Evolutionary conservation across 176 grass and related monocot species (phyloP), one percentile per base, ranked within the genome.

Genomic region (Tuctoria greenei): DNA sequence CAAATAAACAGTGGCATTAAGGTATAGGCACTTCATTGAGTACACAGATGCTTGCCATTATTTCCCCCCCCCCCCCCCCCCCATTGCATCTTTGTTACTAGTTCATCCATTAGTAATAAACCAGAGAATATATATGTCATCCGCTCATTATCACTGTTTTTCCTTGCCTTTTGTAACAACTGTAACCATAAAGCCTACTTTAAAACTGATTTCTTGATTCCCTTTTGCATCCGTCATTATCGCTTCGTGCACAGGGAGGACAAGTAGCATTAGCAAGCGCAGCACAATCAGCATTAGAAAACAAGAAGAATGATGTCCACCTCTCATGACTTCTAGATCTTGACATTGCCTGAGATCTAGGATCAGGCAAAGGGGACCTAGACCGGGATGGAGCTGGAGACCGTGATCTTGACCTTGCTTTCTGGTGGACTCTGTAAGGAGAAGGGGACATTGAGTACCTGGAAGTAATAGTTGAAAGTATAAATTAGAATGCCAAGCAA

Each of bases 361-460:
- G 87, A 74, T 74, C 67, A 76, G 90, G 80, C 10, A 82, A 74
- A 16, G 62, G 84, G 6, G 90, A 93, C 46, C 73, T 89, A 44
- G 87, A 87, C 40, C 47, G 87, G 27, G 80, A 93, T 25, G 47
- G 76, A 54, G 62, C 80, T 46, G 72, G 77, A 81, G 83, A 86
- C 39, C 49, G 83, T 34, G 90, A 93, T 71, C 90, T 84, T 84
- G 90, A 89, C 70, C 81, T 86, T n/a, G 61, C 68, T 82, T 87
- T 87, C 66, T 62, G 66, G 28, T 21, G 87, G 24, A 77, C 86
- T 73, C 76, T 77, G 43, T 93, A 93, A 17, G 90, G 90, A 42
- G 90, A 93, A 24, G 84, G 90, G 67, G 90, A 93, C 37, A 72
- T 80, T 18, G 87, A 67, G 57, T 87, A 93, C 87, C 90, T 93